Percentiles rank a stretch among this genome's conserved stretches.
Conservation (phyloP, 78 protist species). For the Speleostelium caveatum region DNA sequence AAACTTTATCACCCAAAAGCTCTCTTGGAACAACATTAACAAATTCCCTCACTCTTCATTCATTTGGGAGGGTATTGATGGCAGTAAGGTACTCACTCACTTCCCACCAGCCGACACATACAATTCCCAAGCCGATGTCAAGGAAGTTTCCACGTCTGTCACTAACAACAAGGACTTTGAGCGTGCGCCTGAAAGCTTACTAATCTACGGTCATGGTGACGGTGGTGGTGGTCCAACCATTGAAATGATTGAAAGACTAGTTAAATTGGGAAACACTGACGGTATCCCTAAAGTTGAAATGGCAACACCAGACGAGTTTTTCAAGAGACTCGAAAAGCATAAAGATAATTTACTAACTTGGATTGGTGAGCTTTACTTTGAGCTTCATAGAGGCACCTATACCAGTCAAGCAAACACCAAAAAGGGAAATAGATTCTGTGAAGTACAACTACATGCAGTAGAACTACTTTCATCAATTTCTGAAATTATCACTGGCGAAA, state of each 20-base stretch:
- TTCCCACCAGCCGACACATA: conserved; percentile 92
- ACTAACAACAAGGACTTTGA: conserved; percentile 81
- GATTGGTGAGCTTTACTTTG: conserved; percentile 89
- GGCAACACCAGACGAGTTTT: conserved; percentile 56
- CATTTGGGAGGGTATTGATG: conserved; percentile 93
- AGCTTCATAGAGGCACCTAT: conserved; percentile 91
- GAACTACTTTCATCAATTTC: conserved; percentile 61
- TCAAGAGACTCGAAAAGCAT: conserved; percentile 8
- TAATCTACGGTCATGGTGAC: conserved; percentile 87
- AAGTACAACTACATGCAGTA: conserved; percentile 59
- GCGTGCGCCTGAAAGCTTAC: conserved; percentile 7
- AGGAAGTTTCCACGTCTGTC: conserved; percentile 49
- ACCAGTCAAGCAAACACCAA: conserved; percentile 84
- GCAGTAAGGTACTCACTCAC: conserved; percentile 84
- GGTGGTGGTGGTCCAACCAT: conserved; percentile 91
- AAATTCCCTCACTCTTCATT: conserved; percentile 87
- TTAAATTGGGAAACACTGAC: background rate
- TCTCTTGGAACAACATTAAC: conserved; percentile 89
- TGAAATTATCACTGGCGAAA: background rate
- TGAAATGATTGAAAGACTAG: conserved; percentile 79
- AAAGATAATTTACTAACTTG: conserved; percentile 53
- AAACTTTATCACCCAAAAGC: conserved; percentile 89
- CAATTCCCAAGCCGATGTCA: conserved; percentile 66
- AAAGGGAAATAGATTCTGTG: conserved; percentile 81
- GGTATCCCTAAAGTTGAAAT: conserved; percentile 67